A percentile compares a stretch with the other conserved stretches of the same genome.
Evolutionary conservation across 2,329 filamentous ascomycete genomes (phyloP).

Genomic region (Penicillium sp.): DNA sequence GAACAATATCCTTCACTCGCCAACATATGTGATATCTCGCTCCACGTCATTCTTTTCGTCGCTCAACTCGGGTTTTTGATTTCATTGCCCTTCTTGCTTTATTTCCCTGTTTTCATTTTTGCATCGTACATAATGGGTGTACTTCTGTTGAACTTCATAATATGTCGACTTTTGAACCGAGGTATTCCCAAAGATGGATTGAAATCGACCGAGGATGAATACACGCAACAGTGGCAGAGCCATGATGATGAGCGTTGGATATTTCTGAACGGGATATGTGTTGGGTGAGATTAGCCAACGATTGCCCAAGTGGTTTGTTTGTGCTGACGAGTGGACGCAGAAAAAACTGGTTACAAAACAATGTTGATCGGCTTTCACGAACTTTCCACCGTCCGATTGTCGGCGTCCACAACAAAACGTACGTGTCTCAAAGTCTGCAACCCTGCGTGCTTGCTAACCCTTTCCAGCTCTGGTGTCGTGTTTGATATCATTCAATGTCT

Average conservation of each 20-base stretch:
- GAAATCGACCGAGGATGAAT: constrained; percentile 46
- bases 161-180: constrained; percentile 37
- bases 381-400: constrained; percentile 70
- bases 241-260: constrained; percentile 69
- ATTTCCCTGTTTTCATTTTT: constrained; percentile 44
- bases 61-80: constrained; percentile 62
- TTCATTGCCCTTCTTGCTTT: constrained; percentile 52
- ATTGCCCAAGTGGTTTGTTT: constrained; percentile 18
- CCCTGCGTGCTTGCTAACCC: neutral
- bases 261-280: constrained; percentile 70
- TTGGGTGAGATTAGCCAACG: constrained; percentile 19
- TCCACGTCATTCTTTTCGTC: constrained; percentile 61
- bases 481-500: neutral
- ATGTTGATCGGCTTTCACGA: constrained; percentile 67
- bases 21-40: constrained; percentile 59
- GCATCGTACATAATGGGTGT: constrained; percentile 15
- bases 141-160: constrained; percentile 21
- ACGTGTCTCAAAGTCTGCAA: constrained; percentile 52
- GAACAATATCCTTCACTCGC: constrained; percentile 62
- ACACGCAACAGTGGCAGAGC: constrained; percentile 34
- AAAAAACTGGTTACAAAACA: constrained; percentile 61
- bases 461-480: neutral
- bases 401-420: constrained; percentile 72
- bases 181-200: constrained; percentile 2
- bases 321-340: neutral